A percentile compares a stretch with the other conserved stretches of the same genome.
phyloP scores from a whole-genome alignment of 108 stramenopile genomes.

The Cyclotella baltica region DNA sequence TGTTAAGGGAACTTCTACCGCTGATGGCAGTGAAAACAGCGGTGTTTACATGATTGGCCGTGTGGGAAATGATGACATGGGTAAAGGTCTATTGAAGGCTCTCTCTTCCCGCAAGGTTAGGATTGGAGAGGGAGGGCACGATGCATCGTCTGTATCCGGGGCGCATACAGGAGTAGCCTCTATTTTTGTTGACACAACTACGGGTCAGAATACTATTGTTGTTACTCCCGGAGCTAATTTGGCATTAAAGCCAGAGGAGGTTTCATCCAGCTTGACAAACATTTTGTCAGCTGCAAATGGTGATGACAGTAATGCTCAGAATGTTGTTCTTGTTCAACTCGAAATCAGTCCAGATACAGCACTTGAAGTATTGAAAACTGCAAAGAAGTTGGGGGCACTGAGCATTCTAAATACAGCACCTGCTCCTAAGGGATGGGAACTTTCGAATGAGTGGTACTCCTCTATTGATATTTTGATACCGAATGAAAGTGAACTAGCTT shows the following conservation, averaged over 20 bases:
- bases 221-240: slow-evolving; percentile 87
- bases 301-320: slow-evolving; percentile 16
- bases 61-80: slow-evolving; percentile 82
- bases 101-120: slow-evolving; percentile 23
- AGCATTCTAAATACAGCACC: slow-evolving; percentile 71
- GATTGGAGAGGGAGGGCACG: not conserved
- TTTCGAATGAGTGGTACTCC: slow-evolving; percentile 64
- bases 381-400: slow-evolving; percentile 55
- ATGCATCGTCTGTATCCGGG: slow-evolving; percentile 19
- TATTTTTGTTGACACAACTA: slow-evolving; percentile 71
- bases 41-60: slow-evolving; percentile 82
- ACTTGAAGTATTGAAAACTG: slow-evolving; percentile 70
- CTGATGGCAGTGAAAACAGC: slow-evolving; percentile 9
- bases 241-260: slow-evolving; percentile 66
- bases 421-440: slow-evolving; percentile 50
- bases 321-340: slow-evolving; percentile 80
- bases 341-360: slow-evolving; percentile 78
- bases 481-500: slow-evolving; percentile 81
- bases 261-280: slow-evolving; percentile 36
- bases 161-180: slow-evolving; percentile 76
- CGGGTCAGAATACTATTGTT: slow-evolving; percentile 87
- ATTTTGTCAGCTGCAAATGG: slow-evolving; percentile 22
- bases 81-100: slow-evolving; percentile 62
- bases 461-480: slow-evolving; percentile 81
- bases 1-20: slow-evolving; percentile 8